These are phyloP conservation scores for Boletus vermiculosoides DNA, from an alignment of 768 basidiomycete species.

Conservation along the genomic window DNA sequence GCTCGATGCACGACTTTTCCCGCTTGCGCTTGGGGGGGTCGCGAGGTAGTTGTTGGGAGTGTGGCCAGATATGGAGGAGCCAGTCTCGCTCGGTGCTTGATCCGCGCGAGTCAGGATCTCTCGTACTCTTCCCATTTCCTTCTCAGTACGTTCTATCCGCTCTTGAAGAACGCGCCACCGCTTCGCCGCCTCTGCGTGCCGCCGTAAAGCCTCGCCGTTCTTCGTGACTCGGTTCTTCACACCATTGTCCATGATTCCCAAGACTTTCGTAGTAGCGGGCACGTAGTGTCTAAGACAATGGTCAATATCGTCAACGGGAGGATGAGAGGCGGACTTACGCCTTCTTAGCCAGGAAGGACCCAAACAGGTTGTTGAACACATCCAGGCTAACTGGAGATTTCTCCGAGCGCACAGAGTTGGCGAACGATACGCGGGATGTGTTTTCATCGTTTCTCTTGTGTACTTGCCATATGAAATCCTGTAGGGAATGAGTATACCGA, in stretches of 20 bases:
- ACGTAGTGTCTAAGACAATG: slow-evolving; percentile 73
- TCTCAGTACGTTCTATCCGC: slow-evolving; percentile 75
- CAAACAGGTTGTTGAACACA: slow-evolving; percentile 61
- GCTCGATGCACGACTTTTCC: slow-evolving; percentile 42
- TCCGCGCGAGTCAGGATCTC: slow-evolving; percentile 51
- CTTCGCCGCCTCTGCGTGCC: slow-evolving; percentile 86
- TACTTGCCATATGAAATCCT: slow-evolving; percentile 88
- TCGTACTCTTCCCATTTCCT: slow-evolving; percentile 74
- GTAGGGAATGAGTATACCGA: slow-evolving; percentile 7
- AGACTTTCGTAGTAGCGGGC: slow-evolving; percentile 89
- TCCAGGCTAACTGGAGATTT: slow-evolving; percentile 56
- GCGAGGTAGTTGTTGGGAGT: slow-evolving; percentile 61
- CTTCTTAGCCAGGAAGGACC: slow-evolving; percentile 86
- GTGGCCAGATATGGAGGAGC: slow-evolving; percentile 64
- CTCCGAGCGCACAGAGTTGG: slow-evolving; percentile 48
- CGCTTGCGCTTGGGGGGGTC: slow-evolving; percentile 56
- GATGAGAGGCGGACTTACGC: slow-evolving; percentile 49
- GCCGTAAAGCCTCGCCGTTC: slow-evolving; percentile 91
- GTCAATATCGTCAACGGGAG: slow-evolving; percentile 12
- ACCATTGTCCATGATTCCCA: slow-evolving; percentile 92
- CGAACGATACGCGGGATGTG: slow-evolving; percentile 40
- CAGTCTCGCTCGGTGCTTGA: slow-evolving; percentile 61
- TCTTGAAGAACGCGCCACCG: slow-evolving; percentile 81
- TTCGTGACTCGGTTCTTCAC: slow-evolving; percentile 91
- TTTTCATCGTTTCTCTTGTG: slow-evolving; percentile 56